These are phyloP conservation scores for Dysphania ambrosioides DNA, from an alignment of 148 eudicot genomes.

Conservation along the genomic window DNA sequence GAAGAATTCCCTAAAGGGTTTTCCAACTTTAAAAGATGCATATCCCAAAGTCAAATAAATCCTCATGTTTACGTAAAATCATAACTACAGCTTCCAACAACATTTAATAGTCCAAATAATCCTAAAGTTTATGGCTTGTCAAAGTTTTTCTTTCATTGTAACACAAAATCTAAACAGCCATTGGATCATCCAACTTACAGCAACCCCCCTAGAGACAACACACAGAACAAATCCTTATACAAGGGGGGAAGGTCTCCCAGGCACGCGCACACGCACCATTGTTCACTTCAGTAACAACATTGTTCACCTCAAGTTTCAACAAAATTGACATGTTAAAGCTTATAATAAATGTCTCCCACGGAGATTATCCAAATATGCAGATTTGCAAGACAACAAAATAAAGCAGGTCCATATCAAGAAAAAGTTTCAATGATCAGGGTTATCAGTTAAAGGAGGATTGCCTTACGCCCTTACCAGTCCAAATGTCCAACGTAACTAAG, in stretches of 20 bases:
- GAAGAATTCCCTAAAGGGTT: background rate
- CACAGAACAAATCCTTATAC: background rate
- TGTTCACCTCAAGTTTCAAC: background rate
- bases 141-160: no score
- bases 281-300: background rate
- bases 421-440: background rate
- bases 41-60: background rate
- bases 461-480: conserved; percentile 77
- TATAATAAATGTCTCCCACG: background rate
- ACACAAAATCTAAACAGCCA: background rate
- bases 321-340: background rate
- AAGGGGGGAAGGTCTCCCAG: background rate
- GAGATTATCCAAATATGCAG: background rate
- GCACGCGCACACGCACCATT: background rate
- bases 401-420: background rate
- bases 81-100: background rate
- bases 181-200: background rate
- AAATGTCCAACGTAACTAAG: no score
- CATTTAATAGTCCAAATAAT: background rate
- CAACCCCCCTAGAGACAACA: background rate
- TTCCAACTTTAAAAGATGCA: background rate
- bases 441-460: background rate
- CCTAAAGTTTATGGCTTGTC: no score
- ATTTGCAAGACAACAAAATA: background rate
- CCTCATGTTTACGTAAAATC: background rate